A percentile compares a stretch with the other conserved stretches of the same genome.
These are phyloP conservation scores for Candida palmyrensis DNA, from an alignment of 805 yeast species.

Conservation along the genomic window DNA sequence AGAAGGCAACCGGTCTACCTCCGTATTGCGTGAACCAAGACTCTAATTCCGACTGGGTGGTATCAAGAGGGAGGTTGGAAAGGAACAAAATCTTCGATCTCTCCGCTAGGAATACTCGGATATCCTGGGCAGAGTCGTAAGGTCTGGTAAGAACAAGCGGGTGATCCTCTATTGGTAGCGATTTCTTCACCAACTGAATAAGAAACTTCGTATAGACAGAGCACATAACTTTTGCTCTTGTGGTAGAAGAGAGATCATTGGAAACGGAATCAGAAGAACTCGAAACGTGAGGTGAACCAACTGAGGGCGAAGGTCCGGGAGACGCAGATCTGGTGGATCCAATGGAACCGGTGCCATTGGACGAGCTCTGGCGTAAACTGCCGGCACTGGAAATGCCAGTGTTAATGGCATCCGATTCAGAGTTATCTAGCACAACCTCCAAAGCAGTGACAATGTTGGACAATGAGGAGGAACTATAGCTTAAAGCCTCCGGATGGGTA, in stretches of 20 bases:
- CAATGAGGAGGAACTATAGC: slow-evolving; percentile 29
- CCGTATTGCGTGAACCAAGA: slow-evolving; percentile 88
- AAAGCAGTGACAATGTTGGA: slow-evolving; percentile 44
- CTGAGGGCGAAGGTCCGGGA: not conserved
- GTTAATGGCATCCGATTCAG: not conserved
- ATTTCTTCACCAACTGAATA: slow-evolving; percentile 41
- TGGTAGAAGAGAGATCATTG: slow-evolving; percentile 4
- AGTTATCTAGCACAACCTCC: slow-evolving; percentile 29
- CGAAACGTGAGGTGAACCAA: not conserved
- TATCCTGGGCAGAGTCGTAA: slow-evolving; percentile 71
- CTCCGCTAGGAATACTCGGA: slow-evolving; percentile 61
- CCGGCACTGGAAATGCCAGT: not conserved
- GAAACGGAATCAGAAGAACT: not conserved
- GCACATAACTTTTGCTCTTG: slow-evolving; percentile 31
- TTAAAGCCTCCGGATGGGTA: slow-evolving; percentile 46
- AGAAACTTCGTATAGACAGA: slow-evolving; percentile 44
- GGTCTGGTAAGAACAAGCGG: slow-evolving; percentile 62
- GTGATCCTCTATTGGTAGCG: slow-evolving; percentile 47
- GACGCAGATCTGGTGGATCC: slow-evolving; percentile 3
- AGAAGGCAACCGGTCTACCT: slow-evolving; percentile 80
- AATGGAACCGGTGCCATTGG: slow-evolving; percentile 3
- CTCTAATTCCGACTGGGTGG: slow-evolving; percentile 87
- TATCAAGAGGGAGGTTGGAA: slow-evolving; percentile 77
- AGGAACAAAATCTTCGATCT: slow-evolving; percentile 74
- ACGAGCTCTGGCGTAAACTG: too few relatives aligned